Base-by-base conservation (phyloP, 371 early-diverging fungal genomes). In the Synchytrium microbalum region DNA sequence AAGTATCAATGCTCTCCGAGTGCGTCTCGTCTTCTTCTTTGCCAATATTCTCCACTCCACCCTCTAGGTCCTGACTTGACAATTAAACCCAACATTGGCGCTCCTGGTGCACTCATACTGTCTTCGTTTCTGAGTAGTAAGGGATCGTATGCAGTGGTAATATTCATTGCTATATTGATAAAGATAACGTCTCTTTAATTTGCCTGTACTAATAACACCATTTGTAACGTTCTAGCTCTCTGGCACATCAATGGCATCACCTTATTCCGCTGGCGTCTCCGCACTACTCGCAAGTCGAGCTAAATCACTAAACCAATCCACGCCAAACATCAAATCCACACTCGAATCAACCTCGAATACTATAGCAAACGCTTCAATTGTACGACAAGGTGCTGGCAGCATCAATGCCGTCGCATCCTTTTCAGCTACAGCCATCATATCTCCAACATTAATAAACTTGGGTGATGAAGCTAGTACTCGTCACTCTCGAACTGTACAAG, bases 201-300 rank as follows among this genome's bases (percentile, higher is more conserved):
- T 24, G 8, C 28, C 56, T 55, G 8, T 24, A 19, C 8, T 24
- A 25, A 8, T 28, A 29, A 29, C 13, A 29, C 8, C 59, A 30
- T 16, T 33, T 13, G 10, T 29, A 59, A 10, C 32, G 25, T 10
- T 29, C 23, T 16, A 32, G 33, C 59, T 59, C 8, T 61, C 77
- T 62, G 85, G 86, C 3, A 80, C 79, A 2, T 77, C 78, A 32
- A 79, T 79, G 81, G 73, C 78, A 29, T 54, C 70, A 3, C 79
- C 81, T 0, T 78, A 72, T 62, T 55, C 72, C 19, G 64, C 73
- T 32, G 74, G 75, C 14, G 23, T 64, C 24, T 26, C 60, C 23
- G 74, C 72, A 13, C 63, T 74, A 32, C 56, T 75, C 59, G 64
- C 61, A 32, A 31, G 28, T 1, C 24, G 32, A 33, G 60, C 61